Evolutionary conservation across 345 rosid genomes (phyloP).

Genomic region (Ceriops tagal): DNA sequence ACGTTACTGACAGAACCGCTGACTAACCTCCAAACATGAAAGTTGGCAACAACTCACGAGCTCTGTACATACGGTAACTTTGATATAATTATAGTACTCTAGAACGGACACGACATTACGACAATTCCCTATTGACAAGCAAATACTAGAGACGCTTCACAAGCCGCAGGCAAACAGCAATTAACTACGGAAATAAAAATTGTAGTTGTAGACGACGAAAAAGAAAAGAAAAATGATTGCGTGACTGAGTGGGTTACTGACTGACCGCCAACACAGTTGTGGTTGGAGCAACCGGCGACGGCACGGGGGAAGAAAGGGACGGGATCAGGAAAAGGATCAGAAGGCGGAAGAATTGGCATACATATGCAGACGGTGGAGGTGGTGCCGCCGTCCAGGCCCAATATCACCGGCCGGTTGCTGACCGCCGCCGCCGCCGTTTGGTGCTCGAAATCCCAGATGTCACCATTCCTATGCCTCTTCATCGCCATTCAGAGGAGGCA

Average conservation of each 20-base stretch:
- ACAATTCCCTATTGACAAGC: too few relatives aligned
- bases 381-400: constrained; percentile 69
- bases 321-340: constrained; percentile 44
- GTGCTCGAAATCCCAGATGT: constrained; percentile 64
- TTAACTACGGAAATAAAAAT: not conserved
- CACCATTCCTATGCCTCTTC: constrained; percentile 63
- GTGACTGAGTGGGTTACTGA: not conserved
- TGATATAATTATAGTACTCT: too few relatives aligned
- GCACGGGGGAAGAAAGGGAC: constrained; percentile 63
- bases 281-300: constrained; percentile 67
- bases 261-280: constrained; percentile 66
- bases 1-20: not conserved
- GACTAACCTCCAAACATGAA: not conserved
- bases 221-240: not conserved
- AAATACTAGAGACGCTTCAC: too few relatives aligned
- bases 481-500: constrained; percentile 11
- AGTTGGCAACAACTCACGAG: too few relatives aligned
- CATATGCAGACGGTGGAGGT: constrained; percentile 81
- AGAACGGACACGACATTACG: too few relatives aligned
- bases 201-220: not conserved
- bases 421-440: constrained; percentile 17
- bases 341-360: constrained; percentile 36
- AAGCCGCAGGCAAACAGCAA: too few relatives aligned
- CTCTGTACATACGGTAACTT: too few relatives aligned
- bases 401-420: constrained; percentile 32